Conservation (phyloP, 805 yeast species). For the Novakomyces olei region DNA sequence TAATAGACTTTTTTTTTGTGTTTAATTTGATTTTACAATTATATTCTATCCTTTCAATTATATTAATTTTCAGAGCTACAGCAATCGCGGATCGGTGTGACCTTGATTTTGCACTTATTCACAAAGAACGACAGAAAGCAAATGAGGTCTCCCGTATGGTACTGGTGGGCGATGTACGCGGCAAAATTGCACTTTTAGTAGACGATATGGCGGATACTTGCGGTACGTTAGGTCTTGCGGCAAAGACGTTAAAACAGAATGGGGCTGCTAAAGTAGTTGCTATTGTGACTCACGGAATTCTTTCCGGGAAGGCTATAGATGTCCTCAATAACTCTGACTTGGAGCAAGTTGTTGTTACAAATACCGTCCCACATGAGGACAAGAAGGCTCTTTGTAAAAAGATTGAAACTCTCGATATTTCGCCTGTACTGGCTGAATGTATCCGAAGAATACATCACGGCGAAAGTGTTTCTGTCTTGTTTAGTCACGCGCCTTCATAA, state of each 20-base stretch:
- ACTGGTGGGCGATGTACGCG: constrained; percentile 77
- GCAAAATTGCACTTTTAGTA: constrained; percentile 61
- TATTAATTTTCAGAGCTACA: no score
- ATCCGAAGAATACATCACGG: constrained; percentile 90
- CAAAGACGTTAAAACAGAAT: constrained; percentile 58
- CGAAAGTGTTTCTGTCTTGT: constrained; percentile 74
- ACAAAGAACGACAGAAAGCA: constrained; percentile 86
- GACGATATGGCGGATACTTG: constrained; percentile 99
- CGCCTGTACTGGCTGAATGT: constrained; percentile 71
- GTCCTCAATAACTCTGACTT: constrained; percentile 47
- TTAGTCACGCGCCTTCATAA: constrained; percentile 38
- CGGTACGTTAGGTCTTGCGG: constrained; percentile 88
- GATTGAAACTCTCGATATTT: constrained; percentile 61
- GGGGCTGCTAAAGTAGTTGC: constrained; percentile 78
- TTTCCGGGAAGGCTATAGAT: constrained; percentile 63
- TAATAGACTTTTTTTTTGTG: no score
- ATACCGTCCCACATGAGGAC: constrained; percentile 68
- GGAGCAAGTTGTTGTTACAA: constrained; percentile 66
- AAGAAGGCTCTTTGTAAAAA: constrained; percentile 38
- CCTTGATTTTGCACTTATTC: constrained; percentile 82
- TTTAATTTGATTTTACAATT: no score
- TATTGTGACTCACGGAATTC: constrained; percentile 86
- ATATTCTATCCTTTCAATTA: no score
- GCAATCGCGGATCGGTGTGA: constrained; percentile 80
- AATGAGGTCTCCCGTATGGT: constrained; percentile 92